These are phyloP conservation scores for Phytopythium delawarense DNA, from an alignment of 352 stramenopile species.

Conservation along the genomic window DNA sequence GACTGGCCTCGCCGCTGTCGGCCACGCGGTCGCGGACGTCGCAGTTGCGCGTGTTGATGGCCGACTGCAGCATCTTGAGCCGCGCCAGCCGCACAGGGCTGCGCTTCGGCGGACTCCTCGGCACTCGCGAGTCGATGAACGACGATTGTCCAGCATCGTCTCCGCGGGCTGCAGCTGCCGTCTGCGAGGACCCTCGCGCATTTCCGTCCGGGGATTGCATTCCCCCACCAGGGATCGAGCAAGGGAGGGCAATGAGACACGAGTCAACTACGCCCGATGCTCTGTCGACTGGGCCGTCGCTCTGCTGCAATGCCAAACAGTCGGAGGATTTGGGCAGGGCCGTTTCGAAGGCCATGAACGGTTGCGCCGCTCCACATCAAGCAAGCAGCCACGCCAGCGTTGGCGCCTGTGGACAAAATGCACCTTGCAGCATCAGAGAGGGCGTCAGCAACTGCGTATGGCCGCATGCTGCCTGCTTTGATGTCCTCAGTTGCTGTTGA, in stretches of 20 bases:
- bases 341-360: neutral
- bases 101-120: constrained; percentile 50
- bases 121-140: constrained; percentile 1
- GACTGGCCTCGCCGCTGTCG: constrained; percentile 13
- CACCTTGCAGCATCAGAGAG: neutral
- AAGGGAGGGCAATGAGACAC: neutral
- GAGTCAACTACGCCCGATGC: neutral
- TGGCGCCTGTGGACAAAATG: neutral
- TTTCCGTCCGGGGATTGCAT: neutral
- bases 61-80: constrained; percentile 80
- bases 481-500: neutral
- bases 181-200: neutral
- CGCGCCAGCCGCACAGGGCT: constrained; percentile 70
- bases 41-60: constrained; percentile 78
- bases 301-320: neutral
- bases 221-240: neutral
- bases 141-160: neutral
- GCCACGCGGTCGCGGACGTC: constrained; percentile 46
- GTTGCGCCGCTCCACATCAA: constrained; percentile 2
- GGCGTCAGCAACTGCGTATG: neutral
- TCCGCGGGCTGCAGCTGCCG: neutral
- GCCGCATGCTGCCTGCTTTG: neutral
- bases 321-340: neutral
- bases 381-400: neutral
- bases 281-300: neutral